These are phyloP conservation scores for Tuber microsphaerosporum DNA, from an alignment of 495 filamentous ascomycete species.

Conservation along the genomic window DNA sequence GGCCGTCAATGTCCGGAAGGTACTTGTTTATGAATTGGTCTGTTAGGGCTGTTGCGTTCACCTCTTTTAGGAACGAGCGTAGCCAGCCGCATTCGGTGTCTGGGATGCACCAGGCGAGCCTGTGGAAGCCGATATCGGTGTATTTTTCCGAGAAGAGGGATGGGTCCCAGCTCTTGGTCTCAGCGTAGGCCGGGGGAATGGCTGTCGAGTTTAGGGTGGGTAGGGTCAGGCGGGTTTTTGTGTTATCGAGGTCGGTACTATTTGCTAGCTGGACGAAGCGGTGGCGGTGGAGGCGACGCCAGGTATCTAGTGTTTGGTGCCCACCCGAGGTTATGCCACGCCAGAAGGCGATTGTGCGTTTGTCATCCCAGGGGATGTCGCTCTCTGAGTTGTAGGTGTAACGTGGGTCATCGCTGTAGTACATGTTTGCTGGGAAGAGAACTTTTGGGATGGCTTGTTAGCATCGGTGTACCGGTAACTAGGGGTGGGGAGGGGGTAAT, in stretches of 20 bases:
- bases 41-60: conserved; percentile 26
- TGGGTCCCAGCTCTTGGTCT: conserved; percentile 33
- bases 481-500: not conserved
- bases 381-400: conserved; percentile 55
- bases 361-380: conserved; percentile 52
- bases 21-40: conserved; percentile 58
- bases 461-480: not conserved
- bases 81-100: conserved; percentile 42
- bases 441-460: conserved; percentile 36
- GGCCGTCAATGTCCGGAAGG: conserved; percentile 64
- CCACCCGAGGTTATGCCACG: conserved; percentile 65
- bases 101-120: conserved; percentile 45
- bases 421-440: conserved; percentile 69
- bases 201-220: conserved; percentile 9
- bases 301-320: conserved; percentile 56
- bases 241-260: conserved; percentile 50
- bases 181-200: conserved; percentile 15
- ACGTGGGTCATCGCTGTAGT: conserved; percentile 62
- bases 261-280: conserved; percentile 67
- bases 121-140: conserved; percentile 47
- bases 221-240: conserved; percentile 30
- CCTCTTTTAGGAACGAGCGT: conserved; percentile 12
- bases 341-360: conserved; percentile 56
- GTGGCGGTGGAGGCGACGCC: conserved; percentile 64
- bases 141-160: conserved; percentile 44